Conservation (phyloP, 2,329 filamentous ascomycete genomes). For the Eurotiales sp. region DNA sequence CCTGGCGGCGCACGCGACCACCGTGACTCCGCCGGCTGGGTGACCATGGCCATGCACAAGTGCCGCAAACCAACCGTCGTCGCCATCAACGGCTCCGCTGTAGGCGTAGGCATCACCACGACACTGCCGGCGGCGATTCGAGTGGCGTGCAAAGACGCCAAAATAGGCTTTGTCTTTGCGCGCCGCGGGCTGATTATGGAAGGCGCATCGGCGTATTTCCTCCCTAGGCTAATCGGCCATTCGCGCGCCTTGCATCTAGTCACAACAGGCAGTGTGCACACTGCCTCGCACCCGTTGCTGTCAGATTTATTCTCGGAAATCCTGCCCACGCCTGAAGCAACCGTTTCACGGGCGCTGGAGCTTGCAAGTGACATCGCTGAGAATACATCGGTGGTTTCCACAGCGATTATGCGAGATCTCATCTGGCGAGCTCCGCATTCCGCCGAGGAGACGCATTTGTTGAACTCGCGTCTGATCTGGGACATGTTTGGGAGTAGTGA, state of each 20-base stretch:
- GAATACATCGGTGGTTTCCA: constrained; percentile 63
- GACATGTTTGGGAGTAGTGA: constrained; percentile 47
- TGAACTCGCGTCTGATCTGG: constrained; percentile 53
- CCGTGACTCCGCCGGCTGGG: constrained; percentile 10
- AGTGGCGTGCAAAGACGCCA: constrained; percentile 55
- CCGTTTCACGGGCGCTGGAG: constrained; percentile 62
- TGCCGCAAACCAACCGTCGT: constrained; percentile 57
- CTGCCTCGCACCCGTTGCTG: constrained; percentile 48
- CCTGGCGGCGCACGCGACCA: constrained; percentile 1
- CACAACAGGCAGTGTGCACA: constrained; percentile 64
- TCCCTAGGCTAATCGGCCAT: constrained; percentile 64
- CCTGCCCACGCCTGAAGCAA: constrained; percentile 54
- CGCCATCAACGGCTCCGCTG: constrained; percentile 54
- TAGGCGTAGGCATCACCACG: constrained; percentile 58
- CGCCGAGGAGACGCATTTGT: constrained; percentile 66
- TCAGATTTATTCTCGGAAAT: constrained; percentile 64
- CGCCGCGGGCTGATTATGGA: constrained; percentile 69
- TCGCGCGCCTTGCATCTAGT: constrained; percentile 23
- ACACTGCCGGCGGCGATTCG: constrained; percentile 56
- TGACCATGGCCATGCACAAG: constrained; percentile 50
- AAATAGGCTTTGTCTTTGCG: constrained; percentile 71
- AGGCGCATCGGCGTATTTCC: constrained; percentile 66
- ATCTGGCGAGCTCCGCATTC: constrained; percentile 55
- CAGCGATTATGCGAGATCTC: constrained; percentile 66
- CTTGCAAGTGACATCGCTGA: constrained; percentile 63